Percentiles rank a stretch among this genome's conserved stretches.
Evolutionary conservation across 2,329 filamentous ascomycete species (phyloP).

Genomic region (Cordyceps farinosa): DNA sequence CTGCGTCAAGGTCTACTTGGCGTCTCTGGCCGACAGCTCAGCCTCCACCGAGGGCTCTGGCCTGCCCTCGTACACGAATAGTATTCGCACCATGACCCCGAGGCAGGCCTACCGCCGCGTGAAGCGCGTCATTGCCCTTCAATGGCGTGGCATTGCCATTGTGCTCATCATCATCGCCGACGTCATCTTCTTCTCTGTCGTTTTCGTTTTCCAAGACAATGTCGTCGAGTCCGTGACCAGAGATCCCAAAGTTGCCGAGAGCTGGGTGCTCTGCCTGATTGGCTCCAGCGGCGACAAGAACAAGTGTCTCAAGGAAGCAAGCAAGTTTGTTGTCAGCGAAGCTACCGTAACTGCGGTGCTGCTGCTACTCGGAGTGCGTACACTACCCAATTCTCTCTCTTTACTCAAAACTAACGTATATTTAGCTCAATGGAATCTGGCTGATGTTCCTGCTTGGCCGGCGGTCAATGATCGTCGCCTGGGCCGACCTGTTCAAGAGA

Average conservation of each 20-base stretch:
- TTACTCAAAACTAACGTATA: neutral
- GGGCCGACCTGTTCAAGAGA: constrained; percentile 62
- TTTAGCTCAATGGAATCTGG: constrained; percentile 78
- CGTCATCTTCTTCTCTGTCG: constrained; percentile 87
- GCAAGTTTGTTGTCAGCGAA: constrained; percentile 65
- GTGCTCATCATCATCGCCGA: constrained; percentile 87
- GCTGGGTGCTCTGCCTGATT: constrained; percentile 72
- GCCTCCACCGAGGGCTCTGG: constrained; percentile 67
- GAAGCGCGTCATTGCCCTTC: constrained; percentile 79
- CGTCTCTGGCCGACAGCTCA: constrained; percentile 71
- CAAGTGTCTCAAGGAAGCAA: constrained; percentile 60
- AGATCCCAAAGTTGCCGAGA: constrained; percentile 48
- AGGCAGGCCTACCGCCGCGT: constrained; percentile 85
- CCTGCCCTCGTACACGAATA: constrained; percentile 67
- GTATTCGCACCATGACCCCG: constrained; percentile 72
- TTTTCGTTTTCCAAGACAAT: constrained; percentile 86
- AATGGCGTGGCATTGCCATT: constrained; percentile 91
- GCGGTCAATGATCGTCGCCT: constrained; percentile 80
- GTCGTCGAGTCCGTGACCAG: constrained; percentile 58
- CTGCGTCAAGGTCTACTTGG: constrained; percentile 92
- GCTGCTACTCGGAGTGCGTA: constrained; percentile 71
- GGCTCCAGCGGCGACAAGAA: constrained; percentile 54
- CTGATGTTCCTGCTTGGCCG: constrained; percentile 77
- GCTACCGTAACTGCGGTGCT: constrained; percentile 77
- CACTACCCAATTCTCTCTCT: neutral